Evolutionary conservation across 1,284 basidiomycete species (phyloP).

Genomic region (Ganoderma resinaceum): DNA sequence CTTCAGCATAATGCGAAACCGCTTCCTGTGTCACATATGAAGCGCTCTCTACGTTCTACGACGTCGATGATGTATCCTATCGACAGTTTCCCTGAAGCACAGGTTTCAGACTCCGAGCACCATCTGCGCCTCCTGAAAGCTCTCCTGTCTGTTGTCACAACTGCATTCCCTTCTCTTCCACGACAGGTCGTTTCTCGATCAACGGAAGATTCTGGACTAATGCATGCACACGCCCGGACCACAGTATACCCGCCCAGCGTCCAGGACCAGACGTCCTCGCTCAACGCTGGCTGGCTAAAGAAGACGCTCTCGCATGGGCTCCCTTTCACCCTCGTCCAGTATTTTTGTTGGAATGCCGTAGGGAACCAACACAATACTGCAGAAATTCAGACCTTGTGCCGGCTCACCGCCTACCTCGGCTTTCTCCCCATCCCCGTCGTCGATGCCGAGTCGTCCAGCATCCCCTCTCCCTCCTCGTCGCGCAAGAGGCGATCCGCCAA

Average conservation of each 20-base stretch:
- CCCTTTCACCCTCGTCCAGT: conserved; percentile 29
- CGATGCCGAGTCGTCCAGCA: background rate
- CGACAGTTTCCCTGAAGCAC: conserved; percentile 8
- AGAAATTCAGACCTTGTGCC: conserved; percentile 21
- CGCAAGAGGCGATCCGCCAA: too few species aligned
- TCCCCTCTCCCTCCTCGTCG: background rate
- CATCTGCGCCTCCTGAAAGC: conserved; percentile 24
- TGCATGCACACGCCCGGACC: conserved; percentile 11
- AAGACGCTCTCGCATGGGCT: conserved; percentile 32
- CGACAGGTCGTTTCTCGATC: background rate
- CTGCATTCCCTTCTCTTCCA: conserved; percentile 31
- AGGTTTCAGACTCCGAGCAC: conserved; percentile 4
- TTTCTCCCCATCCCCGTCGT: conserved; percentile 24
- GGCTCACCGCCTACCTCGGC: conserved; percentile 29
- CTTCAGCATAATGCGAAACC: conserved; percentile 18
- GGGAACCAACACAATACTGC: conserved; percentile 36
- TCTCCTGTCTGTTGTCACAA: conserved; percentile 41
- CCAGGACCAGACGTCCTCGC: conserved; percentile 17
- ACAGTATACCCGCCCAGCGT: conserved; percentile 14
- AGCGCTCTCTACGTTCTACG: conserved; percentile 17
- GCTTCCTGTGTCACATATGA: conserved; percentile 12
- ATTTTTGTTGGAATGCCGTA: conserved; percentile 26
- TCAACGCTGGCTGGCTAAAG: conserved; percentile 40
- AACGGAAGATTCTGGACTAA: conserved; percentile 6
- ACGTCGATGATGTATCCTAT: conserved; percentile 14